These are phyloP conservation scores for Kodamaea arcana DNA, from an alignment of 1,139 yeast species.

Conservation along the genomic window DNA sequence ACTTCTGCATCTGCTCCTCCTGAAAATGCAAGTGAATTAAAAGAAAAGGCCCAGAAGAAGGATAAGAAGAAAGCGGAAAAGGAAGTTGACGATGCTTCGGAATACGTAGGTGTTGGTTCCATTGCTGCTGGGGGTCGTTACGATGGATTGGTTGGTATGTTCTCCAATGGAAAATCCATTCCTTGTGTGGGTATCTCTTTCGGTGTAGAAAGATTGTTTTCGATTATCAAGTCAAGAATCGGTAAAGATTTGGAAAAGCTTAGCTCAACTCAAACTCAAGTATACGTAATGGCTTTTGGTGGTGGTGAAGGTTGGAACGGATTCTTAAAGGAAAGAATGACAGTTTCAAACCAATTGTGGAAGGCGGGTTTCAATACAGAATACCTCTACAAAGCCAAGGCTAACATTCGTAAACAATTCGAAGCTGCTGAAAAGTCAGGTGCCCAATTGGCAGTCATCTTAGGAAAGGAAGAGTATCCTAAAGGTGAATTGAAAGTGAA, in stretches of 20 bases:
- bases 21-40: constrained; percentile 61
- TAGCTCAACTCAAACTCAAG: constrained; percentile 86
- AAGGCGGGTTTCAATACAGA: constrained; percentile 84
- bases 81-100: constrained; percentile 88
- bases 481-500: constrained; percentile 82
- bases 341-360: constrained; percentile 79
- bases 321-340: constrained; percentile 86
- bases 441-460: constrained; percentile 82
- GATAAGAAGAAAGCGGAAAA: constrained; percentile 40
- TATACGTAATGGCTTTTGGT: constrained; percentile 95
- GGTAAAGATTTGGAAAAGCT: constrained; percentile 51
- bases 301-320: constrained; percentile 97
- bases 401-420: constrained; percentile 91
- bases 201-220: constrained; percentile 92
- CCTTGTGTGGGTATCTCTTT: constrained; percentile 97
- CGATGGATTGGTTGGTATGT: constrained; percentile 95
- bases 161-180: constrained; percentile 85
- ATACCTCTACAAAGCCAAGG: constrained; percentile 85
- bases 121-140: constrained; percentile 99
- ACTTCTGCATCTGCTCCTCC: constrained; percentile 96
- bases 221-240: constrained; percentile 77
- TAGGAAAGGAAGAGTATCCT: constrained; percentile 90
- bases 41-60: constrained; percentile 45
- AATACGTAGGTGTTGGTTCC: constrained; percentile 96
- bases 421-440: constrained; percentile 97